Base-by-base conservation (phyloP, 2,329 filamentous ascomycete species). In the Macrophomina tecta region DNA sequence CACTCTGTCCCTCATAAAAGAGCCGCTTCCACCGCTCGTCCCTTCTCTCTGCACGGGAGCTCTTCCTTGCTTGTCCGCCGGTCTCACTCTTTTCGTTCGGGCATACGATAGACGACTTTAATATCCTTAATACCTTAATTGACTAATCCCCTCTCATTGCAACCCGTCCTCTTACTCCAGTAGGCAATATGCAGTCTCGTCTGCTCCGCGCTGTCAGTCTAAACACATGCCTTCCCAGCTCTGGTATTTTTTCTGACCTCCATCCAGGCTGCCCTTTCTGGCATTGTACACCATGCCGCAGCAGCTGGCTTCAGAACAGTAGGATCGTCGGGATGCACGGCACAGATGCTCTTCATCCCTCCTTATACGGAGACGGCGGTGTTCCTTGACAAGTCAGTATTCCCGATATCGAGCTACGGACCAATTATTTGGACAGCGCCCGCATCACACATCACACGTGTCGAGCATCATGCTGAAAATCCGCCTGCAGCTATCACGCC, bases 311-410 rank as follows among this genome's bases (percentile, higher is more conserved):
- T 69, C 38, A 61, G 68, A n/a, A 69, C 68, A 51, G 65, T 69
- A 2, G 68, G 68, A 16, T 66, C 68, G 16, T 69, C 67, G 9
- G 68, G 68, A 40, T 69, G 67, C 36, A 53, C 64, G 16, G 65
- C 56, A 4, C 68, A 69, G 56, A 69, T 69, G 68, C 48, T 53
- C 12, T 69, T 69, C 18, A 62, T 69, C 11, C 68, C 65, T 36
- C 67, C 68, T 1, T 69, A 64, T 28, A 69, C 68, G 9, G 65
- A 69, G 4, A 69, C 58, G 14, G 68, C 68, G 5, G 65, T 69
- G 0, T 69, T 69, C 30, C 67, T 69, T 6, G 68, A 69, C 56
- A 69, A 69, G 66, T 69, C 48, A 65, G 68, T 42, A 7, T 12
- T 8, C 7, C 36, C 36, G 36, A 12, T 38, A 12, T 12, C 11